These are phyloP conservation scores for Mortierella hygrophila DNA, from an alignment of 192 early-diverging fungal genomes.

Conservation along the genomic window DNA sequence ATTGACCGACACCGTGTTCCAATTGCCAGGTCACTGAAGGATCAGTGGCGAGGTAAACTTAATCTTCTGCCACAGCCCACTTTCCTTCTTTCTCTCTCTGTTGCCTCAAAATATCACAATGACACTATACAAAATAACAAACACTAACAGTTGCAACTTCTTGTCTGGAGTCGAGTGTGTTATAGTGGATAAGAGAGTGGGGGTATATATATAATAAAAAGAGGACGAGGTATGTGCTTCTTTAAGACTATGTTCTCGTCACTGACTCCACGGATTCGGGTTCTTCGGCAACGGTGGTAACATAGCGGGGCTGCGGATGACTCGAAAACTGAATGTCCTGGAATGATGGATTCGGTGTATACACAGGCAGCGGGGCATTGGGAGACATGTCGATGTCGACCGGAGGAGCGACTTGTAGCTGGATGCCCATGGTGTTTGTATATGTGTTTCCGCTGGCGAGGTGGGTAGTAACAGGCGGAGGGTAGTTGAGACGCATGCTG, in stretches of 20 bases:
- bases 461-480: background rate
- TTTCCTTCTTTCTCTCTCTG: no score
- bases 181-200: background rate
- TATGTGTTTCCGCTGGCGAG: background rate
- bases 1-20: no score
- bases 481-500: no score
- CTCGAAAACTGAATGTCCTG: background rate
- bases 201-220: background rate
- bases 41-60: no score
- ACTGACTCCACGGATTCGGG: background rate
- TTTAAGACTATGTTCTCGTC: background rate
- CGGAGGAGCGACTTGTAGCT: background rate
- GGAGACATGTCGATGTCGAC: background rate
- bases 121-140: no score
- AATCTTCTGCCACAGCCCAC: no score
- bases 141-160: no score
- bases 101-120: no score
- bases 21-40: no score
- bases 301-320: background rate
- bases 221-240: background rate
- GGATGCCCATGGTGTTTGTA: background rate
- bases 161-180: background rate
- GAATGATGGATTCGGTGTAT: background rate
- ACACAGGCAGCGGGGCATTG: background rate
- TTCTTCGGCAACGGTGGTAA: background rate